Evolutionary conservation across 2,329 filamentous ascomycete species (phyloP).

Genomic region (Colletotrichum australisinense): DNA sequence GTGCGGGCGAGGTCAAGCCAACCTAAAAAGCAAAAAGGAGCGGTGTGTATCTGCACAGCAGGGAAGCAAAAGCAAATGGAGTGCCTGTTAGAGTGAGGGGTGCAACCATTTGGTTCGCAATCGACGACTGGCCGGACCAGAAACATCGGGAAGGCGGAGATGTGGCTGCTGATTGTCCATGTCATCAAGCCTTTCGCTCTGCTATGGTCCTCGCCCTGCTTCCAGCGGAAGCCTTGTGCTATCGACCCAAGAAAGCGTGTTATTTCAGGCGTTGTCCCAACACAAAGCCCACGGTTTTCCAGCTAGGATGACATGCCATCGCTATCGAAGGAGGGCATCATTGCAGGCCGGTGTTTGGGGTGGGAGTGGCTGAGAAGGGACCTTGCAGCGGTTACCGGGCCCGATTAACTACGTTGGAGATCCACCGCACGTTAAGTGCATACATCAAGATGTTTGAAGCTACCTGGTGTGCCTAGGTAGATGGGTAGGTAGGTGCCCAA

Average conservation of each 20-base stretch:
- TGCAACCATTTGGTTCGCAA: neutral
- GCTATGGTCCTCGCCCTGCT: neutral
- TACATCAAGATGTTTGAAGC: neutral
- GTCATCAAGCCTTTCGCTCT: neutral
- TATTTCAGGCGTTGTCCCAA: neutral
- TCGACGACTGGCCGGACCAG: neutral
- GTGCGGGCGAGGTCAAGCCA: neutral
- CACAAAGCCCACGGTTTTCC: neutral
- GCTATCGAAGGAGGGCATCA: neutral
- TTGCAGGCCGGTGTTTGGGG: neutral
- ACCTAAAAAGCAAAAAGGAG: neutral
- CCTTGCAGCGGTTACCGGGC: too few species aligned
- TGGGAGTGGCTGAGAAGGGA: too few species aligned
- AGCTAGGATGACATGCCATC: fast-evolving
- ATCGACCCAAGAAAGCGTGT: neutral
- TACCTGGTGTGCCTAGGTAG: neutral
- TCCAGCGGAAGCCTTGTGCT: neutral
- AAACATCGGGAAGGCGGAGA: neutral
- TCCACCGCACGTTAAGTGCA: neutral
- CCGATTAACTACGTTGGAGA: too few species aligned
- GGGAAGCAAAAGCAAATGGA: neutral
- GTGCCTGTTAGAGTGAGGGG: too few species aligned
- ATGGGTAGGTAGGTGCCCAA: neutral
- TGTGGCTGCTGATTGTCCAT: neutral
- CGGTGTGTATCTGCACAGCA: neutral